phyloP scores from a whole-genome alignment of 2,329 filamentous ascomycete species.

The Neonectria faginata region DNA sequence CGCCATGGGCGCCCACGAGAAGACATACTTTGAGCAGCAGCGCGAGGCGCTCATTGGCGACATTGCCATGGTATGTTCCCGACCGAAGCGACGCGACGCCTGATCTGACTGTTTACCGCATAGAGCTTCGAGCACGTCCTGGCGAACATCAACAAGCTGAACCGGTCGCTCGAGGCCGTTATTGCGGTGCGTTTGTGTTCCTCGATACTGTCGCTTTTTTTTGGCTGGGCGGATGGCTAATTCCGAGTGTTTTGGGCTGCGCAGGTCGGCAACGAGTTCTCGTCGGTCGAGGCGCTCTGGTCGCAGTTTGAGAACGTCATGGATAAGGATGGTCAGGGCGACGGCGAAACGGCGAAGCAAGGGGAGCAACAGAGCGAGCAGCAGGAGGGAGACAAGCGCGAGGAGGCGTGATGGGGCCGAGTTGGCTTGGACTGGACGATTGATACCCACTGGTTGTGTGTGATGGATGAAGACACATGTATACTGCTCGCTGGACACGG shows the following conservation, averaged over 20 bases:
- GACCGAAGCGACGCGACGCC: not conserved
- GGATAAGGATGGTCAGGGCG: slow-evolving; percentile 70
- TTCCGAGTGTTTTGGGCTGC: not conserved
- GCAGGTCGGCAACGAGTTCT: slow-evolving; percentile 94
- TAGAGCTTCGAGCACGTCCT: slow-evolving; percentile 89
- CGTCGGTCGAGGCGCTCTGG: slow-evolving; percentile 97
- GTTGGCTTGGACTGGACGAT: slow-evolving; percentile 4
- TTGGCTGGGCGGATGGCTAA: slow-evolving; percentile 2
- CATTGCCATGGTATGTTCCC: slow-evolving; percentile 72
- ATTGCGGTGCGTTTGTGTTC: slow-evolving; percentile 74
- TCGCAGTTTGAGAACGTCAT: slow-evolving; percentile 97
- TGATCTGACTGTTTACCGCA: not conserved
- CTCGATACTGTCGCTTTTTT: too few species aligned
- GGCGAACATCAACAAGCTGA: slow-evolving; percentile 95
- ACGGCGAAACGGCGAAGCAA: slow-evolving; percentile 29
- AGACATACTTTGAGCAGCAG: slow-evolving; percentile 81
- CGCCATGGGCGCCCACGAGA: slow-evolving; percentile 51
- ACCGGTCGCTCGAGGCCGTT: slow-evolving; percentile 90
- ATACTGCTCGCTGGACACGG: not conserved
- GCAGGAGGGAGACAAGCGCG: slow-evolving; percentile 29
- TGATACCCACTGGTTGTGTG: slow-evolving; percentile 36
- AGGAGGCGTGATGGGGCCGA: slow-evolving; percentile 27
- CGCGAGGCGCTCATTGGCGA: slow-evolving; percentile 77
- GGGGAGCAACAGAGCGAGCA: slow-evolving; percentile 36
- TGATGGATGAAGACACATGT: not conserved